Base-by-base conservation (phyloP, 768 basidiomycete genomes). In the Collybiopsis confluens region DNA sequence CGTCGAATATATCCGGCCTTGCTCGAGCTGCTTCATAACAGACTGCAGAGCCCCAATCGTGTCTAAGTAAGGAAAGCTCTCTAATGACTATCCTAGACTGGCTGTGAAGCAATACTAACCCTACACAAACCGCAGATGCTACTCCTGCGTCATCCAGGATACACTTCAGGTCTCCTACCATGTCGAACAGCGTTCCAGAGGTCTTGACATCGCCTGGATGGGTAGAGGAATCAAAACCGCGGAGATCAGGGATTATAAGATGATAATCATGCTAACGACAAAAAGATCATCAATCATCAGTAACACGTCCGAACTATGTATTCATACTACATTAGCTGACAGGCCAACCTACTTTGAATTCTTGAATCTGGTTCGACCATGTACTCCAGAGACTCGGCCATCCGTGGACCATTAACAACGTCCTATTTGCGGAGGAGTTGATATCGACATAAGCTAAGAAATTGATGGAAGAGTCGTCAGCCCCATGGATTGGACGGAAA, bases 301-400 rank as follows among this genome's bases (percentile, higher is more conserved):
- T 33, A 36, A 53, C 20, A 13, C 16, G 30, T 6, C 30, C 18
- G 11, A 18, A 18, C 18, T 21, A 5, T 13, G n/a, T n/a, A n/a
- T 24, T 24, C 18, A 45, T 4, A n/a, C 15, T 5, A 23, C 4
- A 45, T 6, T 6, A 2, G 13, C 30, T 7, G 2, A n/a, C n/a
- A n/a, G n/a, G n/a, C n/a, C n/a, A 16, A 56, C 62, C 28, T 58
- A 79, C 87, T 70, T 83, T 65, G 64, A 90, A 84, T 56, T 80
- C 77, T 47, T 80, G 68, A 16, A 90, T 88, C 62, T 90, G 88
- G 28, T 76, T 77, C 33, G 82, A 75, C 88, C 88, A 90, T 18
- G 77, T 79, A 51, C 81, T 84, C 88, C 88, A 90, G 3, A 89
- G 64, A 58, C 82, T 77, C 0, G 88, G 88, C 88, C 88, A 90